A percentile compares a stretch with the other conserved stretches of the same genome.
These are phyloP conservation scores for Omphalotus olearius DNA, from an alignment of 1,284 basidiomycete species.

Conservation along the genomic window DNA sequence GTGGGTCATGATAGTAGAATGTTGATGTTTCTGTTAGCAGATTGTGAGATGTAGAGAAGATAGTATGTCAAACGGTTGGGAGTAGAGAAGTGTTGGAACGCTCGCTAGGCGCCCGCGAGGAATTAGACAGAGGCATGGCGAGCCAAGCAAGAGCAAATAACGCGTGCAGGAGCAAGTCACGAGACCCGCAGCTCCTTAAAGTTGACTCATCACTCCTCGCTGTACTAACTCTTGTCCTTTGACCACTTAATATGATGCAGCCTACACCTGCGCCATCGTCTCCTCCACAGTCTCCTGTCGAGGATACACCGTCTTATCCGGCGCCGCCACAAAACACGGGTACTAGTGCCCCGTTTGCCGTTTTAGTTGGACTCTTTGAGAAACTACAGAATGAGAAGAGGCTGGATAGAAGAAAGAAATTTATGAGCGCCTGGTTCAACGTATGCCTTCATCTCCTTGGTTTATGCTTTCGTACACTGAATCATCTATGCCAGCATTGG, in stretches of 20 bases:
- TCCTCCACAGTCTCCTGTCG: constrained; percentile 21
- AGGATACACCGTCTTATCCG: constrained; percentile 35
- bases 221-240: too few relatives aligned
- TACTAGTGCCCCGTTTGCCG: constrained; percentile 58
- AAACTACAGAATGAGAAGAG: constrained; percentile 65
- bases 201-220: too few relatives aligned
- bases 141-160: too few relatives aligned
- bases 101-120: not conserved
- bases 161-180: too few relatives aligned
- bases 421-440: constrained; percentile 68
- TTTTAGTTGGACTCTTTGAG: constrained; percentile 64
- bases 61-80: constrained; percentile 13
- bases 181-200: too few relatives aligned
- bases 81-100: constrained; percentile 1
- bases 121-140: too few relatives aligned
- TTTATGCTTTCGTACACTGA: constrained; percentile 5
- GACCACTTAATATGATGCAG: constrained; percentile 4
- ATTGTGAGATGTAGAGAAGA: not conserved
- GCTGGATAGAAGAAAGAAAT: constrained; percentile 60
- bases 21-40: constrained; percentile 3
- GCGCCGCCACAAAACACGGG: constrained; percentile 58
- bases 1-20: constrained; percentile 21
- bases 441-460: constrained; percentile 32
- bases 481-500: constrained; percentile 55
- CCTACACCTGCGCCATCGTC: constrained; percentile 12